These are phyloP conservation scores for Ascochyta fabae DNA, from an alignment of 2,329 filamentous ascomycete species.

Conservation along the genomic window DNA sequence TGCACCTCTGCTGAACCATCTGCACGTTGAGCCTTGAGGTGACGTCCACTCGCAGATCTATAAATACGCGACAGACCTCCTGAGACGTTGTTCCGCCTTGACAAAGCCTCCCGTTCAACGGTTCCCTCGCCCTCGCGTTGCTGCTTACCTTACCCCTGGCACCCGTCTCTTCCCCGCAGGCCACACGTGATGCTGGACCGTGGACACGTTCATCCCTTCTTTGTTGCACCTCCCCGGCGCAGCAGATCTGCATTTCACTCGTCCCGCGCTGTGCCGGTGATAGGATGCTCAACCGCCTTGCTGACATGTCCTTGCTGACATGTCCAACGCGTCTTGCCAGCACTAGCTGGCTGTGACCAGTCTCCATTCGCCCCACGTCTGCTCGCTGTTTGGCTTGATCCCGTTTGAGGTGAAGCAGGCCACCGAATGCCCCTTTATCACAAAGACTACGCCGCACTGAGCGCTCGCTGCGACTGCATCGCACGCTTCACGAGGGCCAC, in stretches of 20 bases:
- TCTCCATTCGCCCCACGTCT: constrained; percentile 13
- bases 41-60: constrained; percentile 15
- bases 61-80: constrained; percentile 13
- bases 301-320: constrained; percentile 37
- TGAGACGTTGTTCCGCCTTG: constrained; percentile 16
- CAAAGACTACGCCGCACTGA: constrained; percentile 12
- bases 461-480: constrained; percentile 3
- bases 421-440: constrained; percentile 14
- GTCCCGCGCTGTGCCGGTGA: constrained; percentile 16
- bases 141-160: constrained; percentile 14
- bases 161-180: constrained; percentile 12
- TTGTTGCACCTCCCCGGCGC: constrained; percentile 8
- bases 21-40: background rate
- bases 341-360: constrained; percentile 20
- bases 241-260: constrained; percentile 16
- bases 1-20: background rate
- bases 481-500: background rate
- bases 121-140: constrained; percentile 7
- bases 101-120: constrained; percentile 19
- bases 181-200: constrained; percentile 4
- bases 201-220: constrained; percentile 3
- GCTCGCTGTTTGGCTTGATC: constrained; percentile 9
- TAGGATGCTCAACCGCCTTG: constrained; percentile 23
- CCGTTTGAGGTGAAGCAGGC: constrained; percentile 4
- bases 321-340: constrained; percentile 18